phyloP scores from a whole-genome alignment of 2,329 filamentous ascomycete genomes.

The Phyllosticta citrichinensis region DNA sequence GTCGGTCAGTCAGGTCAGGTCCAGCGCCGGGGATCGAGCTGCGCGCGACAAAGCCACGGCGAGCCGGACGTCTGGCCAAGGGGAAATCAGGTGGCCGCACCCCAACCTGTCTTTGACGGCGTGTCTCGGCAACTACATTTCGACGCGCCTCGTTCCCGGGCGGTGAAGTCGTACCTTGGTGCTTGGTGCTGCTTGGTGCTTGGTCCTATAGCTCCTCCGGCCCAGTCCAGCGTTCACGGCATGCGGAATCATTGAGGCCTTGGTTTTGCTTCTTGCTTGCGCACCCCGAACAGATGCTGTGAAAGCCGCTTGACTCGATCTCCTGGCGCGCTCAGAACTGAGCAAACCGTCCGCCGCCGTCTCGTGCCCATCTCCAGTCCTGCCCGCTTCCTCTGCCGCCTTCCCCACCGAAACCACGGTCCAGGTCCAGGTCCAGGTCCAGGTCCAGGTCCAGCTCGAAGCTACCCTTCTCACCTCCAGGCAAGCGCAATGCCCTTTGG shows the following conservation, averaged over 20 bases:
- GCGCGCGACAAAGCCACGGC: background rate
- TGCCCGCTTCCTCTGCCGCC: background rate
- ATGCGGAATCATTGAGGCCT: background rate
- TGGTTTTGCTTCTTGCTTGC: background rate
- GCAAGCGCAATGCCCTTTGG: slow-evolving; percentile 5
- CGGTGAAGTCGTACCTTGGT: background rate
- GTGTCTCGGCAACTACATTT: background rate
- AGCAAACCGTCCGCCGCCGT: background rate
- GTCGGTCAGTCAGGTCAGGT: background rate
- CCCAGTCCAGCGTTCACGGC: background rate
- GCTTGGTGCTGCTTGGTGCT: background rate
- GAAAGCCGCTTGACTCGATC: background rate
- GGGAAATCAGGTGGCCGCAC: background rate
- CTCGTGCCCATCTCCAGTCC: background rate
- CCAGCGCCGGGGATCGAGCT: background rate
- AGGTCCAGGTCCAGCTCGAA: background rate
- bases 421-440: too few relatives aligned
- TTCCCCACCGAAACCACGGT: background rate
- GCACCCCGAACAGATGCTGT: slow-evolving; percentile 7
- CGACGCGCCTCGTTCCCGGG: background rate
- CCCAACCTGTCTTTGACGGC: background rate
- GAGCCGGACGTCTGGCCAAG: background rate
- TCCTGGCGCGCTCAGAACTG: slow-evolving; percentile 1
- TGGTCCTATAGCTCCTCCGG: background rate
- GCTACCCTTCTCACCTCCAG: too few relatives aligned